A percentile compares a stretch with the other conserved stretches of the same genome.
phyloP scores from a whole-genome alignment of 139 green algal species.

The Astrephomene gubernaculifera region DNA sequence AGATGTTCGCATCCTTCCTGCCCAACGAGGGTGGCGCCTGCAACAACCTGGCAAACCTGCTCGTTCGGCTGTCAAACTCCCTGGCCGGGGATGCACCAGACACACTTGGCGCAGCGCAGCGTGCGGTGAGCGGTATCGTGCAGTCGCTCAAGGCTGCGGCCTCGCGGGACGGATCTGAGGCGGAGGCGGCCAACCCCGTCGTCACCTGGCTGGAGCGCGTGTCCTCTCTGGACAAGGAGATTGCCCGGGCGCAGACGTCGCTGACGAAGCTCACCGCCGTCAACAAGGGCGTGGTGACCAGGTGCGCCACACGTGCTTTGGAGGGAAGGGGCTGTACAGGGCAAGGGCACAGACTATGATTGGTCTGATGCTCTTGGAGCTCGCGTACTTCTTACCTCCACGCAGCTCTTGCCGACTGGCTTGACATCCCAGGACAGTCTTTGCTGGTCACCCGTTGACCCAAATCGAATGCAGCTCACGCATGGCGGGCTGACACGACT shows the following conservation, averaged over 20 bases:
- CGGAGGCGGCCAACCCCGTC: background rate
- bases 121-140: slow-evolving; percentile 49
- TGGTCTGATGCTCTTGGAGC: too few species aligned
- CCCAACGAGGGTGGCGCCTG: slow-evolving; percentile 8
- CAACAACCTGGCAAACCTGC: slow-evolving; percentile 26
- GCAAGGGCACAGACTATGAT: too few species aligned
- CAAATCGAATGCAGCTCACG: too few species aligned
- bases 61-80: slow-evolving; percentile 32
- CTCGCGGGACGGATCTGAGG: background rate
- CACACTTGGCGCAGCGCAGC: slow-evolving; percentile 49
- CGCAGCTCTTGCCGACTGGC: too few species aligned
- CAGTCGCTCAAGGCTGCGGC: slow-evolving; percentile 44
- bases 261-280: slow-evolving; percentile 50
- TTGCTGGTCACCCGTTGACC: too few species aligned
- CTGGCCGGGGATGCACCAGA: slow-evolving; percentile 36
- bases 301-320: slow-evolving; percentile 10
- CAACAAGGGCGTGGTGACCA: slow-evolving; percentile 50
- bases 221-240: slow-evolving; percentile 51
- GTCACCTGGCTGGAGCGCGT: slow-evolving; percentile 45
- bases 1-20: slow-evolving; percentile 47
- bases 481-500: too few species aligned
- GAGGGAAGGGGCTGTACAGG: background rate
- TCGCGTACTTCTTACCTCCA: too few species aligned
- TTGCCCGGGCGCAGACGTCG: slow-evolving; percentile 50
- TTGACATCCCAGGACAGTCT: too few species aligned